These are phyloP conservation scores for Hypoxylon sp. DNA, from an alignment of 2,329 filamentous ascomycete genomes.

Conservation along the genomic window DNA sequence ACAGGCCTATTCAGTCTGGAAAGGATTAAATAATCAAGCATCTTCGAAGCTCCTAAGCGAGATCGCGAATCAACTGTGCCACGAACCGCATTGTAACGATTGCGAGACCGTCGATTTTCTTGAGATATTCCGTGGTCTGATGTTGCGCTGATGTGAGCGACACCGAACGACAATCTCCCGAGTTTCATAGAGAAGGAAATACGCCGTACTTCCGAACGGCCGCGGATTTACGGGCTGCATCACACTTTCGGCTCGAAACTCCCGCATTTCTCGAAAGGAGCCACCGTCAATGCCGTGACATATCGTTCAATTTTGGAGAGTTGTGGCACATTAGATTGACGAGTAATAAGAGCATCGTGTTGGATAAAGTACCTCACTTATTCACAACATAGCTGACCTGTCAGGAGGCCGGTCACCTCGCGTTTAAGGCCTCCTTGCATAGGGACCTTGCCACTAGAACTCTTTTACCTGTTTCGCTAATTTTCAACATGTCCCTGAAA, in stretches of 20 bases:
- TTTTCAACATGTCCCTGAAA: neutral
- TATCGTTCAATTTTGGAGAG: neutral
- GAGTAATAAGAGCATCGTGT: neutral
- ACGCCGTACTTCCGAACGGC: constrained; percentile 11
- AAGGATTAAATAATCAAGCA: constrained; percentile 5
- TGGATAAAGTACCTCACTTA: neutral
- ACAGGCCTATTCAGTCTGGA: neutral
- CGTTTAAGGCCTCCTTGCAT: constrained; percentile 4
- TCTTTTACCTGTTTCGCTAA: neutral
- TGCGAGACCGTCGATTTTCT: neutral
- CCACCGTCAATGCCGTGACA: neutral
- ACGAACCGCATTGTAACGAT: neutral
- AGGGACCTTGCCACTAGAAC: neutral
- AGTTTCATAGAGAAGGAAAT: neutral
- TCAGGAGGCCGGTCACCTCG: neutral
- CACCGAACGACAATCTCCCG: neutral
- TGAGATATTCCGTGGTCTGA: constrained; percentile 10
- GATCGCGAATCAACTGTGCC: constrained; percentile 1
- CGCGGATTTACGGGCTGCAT: constrained; percentile 4
- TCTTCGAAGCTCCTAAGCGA: neutral
- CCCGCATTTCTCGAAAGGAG: neutral
- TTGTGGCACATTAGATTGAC: neutral
- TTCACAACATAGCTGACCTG: neutral
- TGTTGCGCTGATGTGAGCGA: constrained; percentile 21
- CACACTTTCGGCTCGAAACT: neutral